Evolutionary conservation across 345 rosid genomes (phyloP), one percentile per base, ranked within the genome.

Genomic region (Gossypium arboreum): DNA sequence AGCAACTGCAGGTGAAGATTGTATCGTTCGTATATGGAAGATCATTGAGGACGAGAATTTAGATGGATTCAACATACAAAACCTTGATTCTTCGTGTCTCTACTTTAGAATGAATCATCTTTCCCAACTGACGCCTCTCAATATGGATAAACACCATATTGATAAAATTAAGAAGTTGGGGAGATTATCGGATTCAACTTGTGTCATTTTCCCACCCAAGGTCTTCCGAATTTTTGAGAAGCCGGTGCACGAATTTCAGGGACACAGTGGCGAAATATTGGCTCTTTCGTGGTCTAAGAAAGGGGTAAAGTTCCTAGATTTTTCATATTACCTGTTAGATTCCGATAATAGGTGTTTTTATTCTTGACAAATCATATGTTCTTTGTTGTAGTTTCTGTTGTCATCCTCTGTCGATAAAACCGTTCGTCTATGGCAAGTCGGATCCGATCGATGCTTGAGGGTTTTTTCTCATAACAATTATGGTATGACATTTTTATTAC

Each of bases 251-350:
- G 86, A 89, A 81, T 84, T 87, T 66, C 85, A 73, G 71, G 92
- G 90, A 20, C 92, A 89, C 78, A 71, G 29, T 9, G 78, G 79
- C n/a, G 94, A 87, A 74, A 79, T 89, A 70, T 83, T 89, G 83
- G 87, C 84, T 83, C 88, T 89, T 69, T 77, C 94, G 5, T 89
- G 94, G 94, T 89, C 94, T 18, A 84, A 83, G 77, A 81, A 81
- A 77, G 85, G 85, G 90, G 94, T 89, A 41, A 48, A 15, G 13
- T 25, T 25, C 58, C 58, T 16, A 1, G 20, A 47, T 68, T 68
- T 68, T 68, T 50, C 58, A 3, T 48, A 57, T 25, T 50, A 41
- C 43, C 9, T 25, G 41, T 50, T 68, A 48, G 9, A 48, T 72
- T 41, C 18, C 13, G 18, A 16, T 73, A 3, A 2, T 13, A 4